Percentiles rank a stretch among this genome's conserved stretches.
phyloP scores from a whole-genome alignment of 1,284 basidiomycete genomes.

The Golubevia pallescens region DNA sequence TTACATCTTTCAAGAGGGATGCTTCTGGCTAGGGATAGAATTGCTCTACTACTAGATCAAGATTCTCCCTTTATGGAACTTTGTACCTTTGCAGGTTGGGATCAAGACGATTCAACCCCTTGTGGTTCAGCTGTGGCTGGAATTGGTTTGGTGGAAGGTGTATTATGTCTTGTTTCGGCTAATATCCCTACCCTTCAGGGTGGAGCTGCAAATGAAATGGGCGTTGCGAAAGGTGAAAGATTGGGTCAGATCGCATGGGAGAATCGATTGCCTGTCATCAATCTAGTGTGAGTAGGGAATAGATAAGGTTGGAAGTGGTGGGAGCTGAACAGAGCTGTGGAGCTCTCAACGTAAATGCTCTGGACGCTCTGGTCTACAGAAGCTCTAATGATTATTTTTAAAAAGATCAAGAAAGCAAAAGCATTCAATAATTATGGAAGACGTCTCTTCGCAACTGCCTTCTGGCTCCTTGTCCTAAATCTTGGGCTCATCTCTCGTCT shows the following conservation, averaged over 20 bases:
- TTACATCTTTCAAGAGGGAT: background rate
- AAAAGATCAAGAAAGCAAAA: no score
- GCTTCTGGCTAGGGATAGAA: background rate
- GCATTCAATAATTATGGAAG: no score
- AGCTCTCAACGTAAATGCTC: no score
- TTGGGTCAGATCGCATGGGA: slow-evolving; percentile 3
- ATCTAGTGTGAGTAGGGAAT: background rate
- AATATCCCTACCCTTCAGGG: slow-evolving; percentile 1
- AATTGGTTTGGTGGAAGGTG: slow-evolving; percentile 1
- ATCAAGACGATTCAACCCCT: background rate
- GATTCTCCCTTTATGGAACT: slow-evolving; percentile 3
- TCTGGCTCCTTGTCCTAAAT: no score
- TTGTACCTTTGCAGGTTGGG: background rate
- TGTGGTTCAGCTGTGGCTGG: background rate
- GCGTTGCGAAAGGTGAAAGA: background rate
- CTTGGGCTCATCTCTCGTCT: background rate
- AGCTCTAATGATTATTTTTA: no score
- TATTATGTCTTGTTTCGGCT: background rate
- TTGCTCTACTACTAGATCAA: slow-evolving; percentile 4
- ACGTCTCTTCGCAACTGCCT: no score
- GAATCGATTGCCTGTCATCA: background rate
- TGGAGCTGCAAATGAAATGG: background rate
- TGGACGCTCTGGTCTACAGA: no score
- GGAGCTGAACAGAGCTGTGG: no score
- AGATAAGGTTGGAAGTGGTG: background rate